These are phyloP conservation scores for Megacollybia platyphylla DNA, from an alignment of 1,284 basidiomycete genomes.

Conservation along the genomic window DNA sequence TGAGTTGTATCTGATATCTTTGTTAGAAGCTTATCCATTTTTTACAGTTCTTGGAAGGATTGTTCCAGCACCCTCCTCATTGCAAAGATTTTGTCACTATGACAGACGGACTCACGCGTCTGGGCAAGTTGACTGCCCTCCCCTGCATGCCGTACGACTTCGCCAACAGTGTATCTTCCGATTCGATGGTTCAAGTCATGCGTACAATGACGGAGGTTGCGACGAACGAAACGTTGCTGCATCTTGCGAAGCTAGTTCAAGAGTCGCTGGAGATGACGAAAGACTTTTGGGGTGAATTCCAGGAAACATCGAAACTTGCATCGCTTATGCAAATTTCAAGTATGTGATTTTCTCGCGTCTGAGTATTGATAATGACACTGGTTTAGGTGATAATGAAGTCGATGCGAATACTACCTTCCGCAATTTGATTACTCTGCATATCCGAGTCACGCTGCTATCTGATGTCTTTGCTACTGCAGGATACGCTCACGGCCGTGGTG, in stretches of 20 bases:
- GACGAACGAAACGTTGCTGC: conserved; percentile 63
- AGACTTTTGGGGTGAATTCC: conserved; percentile 54
- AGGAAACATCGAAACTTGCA: conserved; percentile 46
- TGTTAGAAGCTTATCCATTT: conserved; percentile 5
- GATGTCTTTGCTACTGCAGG: conserved; percentile 85
- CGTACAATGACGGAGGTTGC: conserved; percentile 83
- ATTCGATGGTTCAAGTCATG: conserved; percentile 80
- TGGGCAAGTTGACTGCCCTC: conserved; percentile 71
- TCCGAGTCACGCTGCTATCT: conserved; percentile 73
- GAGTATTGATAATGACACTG: conserved; percentile 6
- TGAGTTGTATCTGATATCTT: conserved; percentile 19
- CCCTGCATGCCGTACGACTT: conserved; percentile 90
- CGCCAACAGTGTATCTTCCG: conserved; percentile 69
- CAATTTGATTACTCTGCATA: conserved; percentile 66
- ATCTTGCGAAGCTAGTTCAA: conserved; percentile 64
- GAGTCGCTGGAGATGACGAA: conserved; percentile 60
- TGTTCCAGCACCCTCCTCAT: conserved; percentile 86
- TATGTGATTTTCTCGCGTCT: conserved; percentile 13
- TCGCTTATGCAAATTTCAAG: conserved; percentile 44
- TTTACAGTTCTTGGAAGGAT: conserved; percentile 76
- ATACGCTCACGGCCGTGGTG: conserved; percentile 72
- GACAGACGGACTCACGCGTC: conserved; percentile 62
- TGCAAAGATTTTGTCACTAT: conserved; percentile 82
- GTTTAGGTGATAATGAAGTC: conserved; percentile 29
- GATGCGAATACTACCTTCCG: conserved; percentile 64